These are phyloP conservation scores for Sideroxylon spinosum DNA, from an alignment of 179 eudicot genomes.

Conservation along the genomic window DNA sequence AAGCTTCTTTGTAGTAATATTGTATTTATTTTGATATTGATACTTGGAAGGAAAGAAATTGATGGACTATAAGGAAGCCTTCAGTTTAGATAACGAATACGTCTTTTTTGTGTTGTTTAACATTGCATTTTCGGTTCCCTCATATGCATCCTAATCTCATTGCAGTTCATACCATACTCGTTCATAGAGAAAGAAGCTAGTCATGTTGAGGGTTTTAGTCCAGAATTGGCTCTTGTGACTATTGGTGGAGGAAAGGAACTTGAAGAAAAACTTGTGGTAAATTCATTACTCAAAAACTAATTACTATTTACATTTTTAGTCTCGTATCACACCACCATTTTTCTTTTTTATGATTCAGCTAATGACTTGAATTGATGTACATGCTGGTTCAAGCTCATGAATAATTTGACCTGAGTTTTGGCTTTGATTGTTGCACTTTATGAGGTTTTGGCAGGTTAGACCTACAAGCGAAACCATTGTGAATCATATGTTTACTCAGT, in stretches of 20 bases:
- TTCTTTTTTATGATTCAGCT: background rate
- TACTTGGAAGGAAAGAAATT: background rate
- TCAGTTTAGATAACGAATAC: background rate
- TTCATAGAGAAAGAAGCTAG: constrained; percentile 99
- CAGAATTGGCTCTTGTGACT: constrained; percentile 95
- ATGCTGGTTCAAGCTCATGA: constrained; percentile 16
- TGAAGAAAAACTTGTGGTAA: constrained; percentile 99
- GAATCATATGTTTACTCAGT: constrained; percentile 97
- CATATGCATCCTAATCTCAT: background rate
- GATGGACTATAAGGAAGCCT: background rate
- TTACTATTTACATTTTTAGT: background rate
- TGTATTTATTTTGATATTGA: background rate
- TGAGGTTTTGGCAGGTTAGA: constrained; percentile 99
- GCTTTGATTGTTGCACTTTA: constrained; percentile 71
- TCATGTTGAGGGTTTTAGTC: constrained; percentile 98
- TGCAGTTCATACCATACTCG: constrained; percentile 96
- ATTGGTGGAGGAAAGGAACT: constrained; percentile 99
- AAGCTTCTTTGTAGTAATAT: background rate
- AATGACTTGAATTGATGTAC: background rate
- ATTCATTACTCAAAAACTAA: constrained; percentile 16
- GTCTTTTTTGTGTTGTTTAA: background rate
- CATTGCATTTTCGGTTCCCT: constrained; percentile 1
- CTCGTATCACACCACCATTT: background rate
- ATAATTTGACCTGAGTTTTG: constrained; percentile 45
- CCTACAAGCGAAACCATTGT: constrained; percentile 99